Conservation (phyloP, 2,329 filamentous ascomycete species). For the Scorias spongiosa region DNA sequence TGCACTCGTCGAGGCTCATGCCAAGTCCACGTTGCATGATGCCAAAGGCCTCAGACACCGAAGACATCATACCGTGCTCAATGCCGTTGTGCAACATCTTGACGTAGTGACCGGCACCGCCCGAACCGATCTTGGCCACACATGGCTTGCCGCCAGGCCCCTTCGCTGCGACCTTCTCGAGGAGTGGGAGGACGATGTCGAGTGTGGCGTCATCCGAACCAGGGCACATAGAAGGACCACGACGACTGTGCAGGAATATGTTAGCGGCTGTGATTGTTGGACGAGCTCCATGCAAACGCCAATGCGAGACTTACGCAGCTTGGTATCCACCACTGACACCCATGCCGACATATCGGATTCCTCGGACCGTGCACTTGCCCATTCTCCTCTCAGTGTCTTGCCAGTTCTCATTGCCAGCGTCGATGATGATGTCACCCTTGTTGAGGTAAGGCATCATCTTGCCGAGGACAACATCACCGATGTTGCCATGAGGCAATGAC, state of each 20-base stretch:
- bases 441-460: slow-evolving; percentile 37
- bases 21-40: slow-evolving; percentile 45
- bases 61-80: slow-evolving; percentile 55
- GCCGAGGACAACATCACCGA: slow-evolving; percentile 33
- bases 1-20: slow-evolving; percentile 46
- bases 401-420: slow-evolving; percentile 55
- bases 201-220: slow-evolving; percentile 44
- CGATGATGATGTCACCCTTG: slow-evolving; percentile 50
- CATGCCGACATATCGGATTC: slow-evolving; percentile 51
- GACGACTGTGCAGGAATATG: slow-evolving; percentile 18
- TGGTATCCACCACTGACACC: slow-evolving; percentile 58
- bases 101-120: slow-evolving; percentile 53
- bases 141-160: slow-evolving; percentile 44
- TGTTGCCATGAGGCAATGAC: slow-evolving; percentile 21
- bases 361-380: slow-evolving; percentile 37
- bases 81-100: slow-evolving; percentile 68
- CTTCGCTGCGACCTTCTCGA: slow-evolving; percentile 47
- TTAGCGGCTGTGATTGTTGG: too few relatives aligned
- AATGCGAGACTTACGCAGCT: slow-evolving; percentile 28
- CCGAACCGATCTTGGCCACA: slow-evolving; percentile 44
- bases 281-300: too few relatives aligned
- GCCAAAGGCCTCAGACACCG: slow-evolving; percentile 49
- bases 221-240: slow-evolving; percentile 53
- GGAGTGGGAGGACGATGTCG: slow-evolving; percentile 43
- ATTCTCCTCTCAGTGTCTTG: slow-evolving; percentile 43